Evolutionary conservation across 495 filamentous ascomycete genomes (phyloP).

Genomic region (Xylaria scruposa): DNA sequence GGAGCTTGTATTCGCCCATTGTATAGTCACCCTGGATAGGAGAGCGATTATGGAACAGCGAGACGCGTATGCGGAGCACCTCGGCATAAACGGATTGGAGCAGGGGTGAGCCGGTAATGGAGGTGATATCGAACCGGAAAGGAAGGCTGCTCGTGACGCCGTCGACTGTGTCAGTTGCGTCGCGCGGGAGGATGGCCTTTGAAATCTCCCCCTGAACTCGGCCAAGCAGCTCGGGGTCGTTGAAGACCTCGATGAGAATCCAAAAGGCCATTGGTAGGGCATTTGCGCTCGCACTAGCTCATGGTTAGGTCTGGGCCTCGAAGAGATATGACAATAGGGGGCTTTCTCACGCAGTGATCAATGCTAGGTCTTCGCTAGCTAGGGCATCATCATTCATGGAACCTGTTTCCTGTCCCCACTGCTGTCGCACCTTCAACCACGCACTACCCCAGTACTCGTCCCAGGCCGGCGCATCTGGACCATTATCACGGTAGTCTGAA

Average conservation of each 20-base stretch:
- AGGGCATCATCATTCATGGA: neutral
- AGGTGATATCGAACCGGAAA: neutral
- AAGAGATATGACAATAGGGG: no score
- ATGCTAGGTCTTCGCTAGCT: neutral
- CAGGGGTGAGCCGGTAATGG: neutral
- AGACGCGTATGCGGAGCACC: neutral
- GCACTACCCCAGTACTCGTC: neutral
- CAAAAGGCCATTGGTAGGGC: neutral
- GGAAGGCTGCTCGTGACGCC: neutral
- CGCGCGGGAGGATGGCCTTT: neutral
- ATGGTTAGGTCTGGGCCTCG: neutral
- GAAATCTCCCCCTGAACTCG: neutral
- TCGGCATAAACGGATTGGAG: neutral
- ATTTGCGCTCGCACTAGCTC: neutral
- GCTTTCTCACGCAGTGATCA: neutral
- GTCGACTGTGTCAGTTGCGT: no score
- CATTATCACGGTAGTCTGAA: neutral
- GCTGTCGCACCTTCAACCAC: neutral
- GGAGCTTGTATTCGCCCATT: neutral
- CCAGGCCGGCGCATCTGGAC: neutral
- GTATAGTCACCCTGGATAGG: neutral
- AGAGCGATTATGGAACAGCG: neutral
- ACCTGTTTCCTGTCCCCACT: neutral
- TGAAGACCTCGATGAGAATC: neutral
- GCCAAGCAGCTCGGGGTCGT: neutral